Percentiles rank a stretch among this genome's conserved stretches.
Evolutionary conservation across 257 asterid species (phyloP).

Genomic region (Nicotiana sylvestris): DNA sequence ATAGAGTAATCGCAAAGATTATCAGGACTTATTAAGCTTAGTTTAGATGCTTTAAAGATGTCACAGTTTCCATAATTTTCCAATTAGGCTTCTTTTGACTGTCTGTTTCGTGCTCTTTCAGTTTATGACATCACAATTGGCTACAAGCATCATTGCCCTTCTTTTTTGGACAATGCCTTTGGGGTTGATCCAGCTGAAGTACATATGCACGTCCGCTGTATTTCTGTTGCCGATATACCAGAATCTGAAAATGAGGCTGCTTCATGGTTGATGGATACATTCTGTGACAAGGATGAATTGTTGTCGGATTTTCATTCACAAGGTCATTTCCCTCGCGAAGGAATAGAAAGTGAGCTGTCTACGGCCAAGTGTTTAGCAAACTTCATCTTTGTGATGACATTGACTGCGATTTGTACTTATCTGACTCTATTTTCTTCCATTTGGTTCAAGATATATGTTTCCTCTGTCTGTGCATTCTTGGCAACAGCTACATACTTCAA

Average conservation of each 20-base stretch:
- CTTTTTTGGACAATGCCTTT: constrained; percentile 77
- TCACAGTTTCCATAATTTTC: neutral
- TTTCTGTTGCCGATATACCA: constrained; percentile 51
- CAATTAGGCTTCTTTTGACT: neutral
- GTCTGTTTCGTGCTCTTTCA: constrained; percentile 22
- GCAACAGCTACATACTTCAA: constrained; percentile 56
- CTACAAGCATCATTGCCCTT: constrained; percentile 61
- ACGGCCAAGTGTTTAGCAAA: constrained; percentile 46
- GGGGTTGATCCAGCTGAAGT: constrained; percentile 91
- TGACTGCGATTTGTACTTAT: constrained; percentile 50
- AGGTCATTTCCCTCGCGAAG: constrained; percentile 72
- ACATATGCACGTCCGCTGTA: constrained; percentile 64
- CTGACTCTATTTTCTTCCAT: constrained; percentile 62
- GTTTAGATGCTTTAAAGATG: too few relatives aligned
- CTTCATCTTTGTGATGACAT: constrained; percentile 43
- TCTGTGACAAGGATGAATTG: constrained; percentile 60
- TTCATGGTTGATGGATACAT: constrained; percentile 68
- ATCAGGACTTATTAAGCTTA: too few relatives aligned
- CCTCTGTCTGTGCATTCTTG: constrained; percentile 52
- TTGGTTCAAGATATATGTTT: constrained; percentile 70
- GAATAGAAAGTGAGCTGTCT: constrained; percentile 54
- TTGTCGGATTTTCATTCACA: constrained; percentile 47
- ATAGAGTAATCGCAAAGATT: neutral
- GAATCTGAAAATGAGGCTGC: constrained; percentile 44
- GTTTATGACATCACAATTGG: constrained; percentile 90